Evolutionary conservation across 352 stramenopile species (phyloP).

Genomic region (Phytophthora sansomeana): DNA sequence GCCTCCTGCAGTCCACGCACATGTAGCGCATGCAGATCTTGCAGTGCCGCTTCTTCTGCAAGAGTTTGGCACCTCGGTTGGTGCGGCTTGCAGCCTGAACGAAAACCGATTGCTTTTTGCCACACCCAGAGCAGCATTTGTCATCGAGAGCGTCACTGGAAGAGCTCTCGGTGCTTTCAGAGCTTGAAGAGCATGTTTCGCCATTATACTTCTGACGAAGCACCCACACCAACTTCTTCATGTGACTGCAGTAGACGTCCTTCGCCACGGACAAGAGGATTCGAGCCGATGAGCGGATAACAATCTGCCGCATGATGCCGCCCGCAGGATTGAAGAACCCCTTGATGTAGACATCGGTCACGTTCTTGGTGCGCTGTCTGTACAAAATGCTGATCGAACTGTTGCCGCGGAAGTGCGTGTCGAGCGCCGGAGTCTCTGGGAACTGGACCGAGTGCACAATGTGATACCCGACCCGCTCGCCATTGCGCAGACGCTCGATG

Average conservation of each 20-base stretch:
- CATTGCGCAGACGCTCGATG: constrained; percentile 41
- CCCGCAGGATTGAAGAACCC: constrained; percentile 49
- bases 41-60: constrained; percentile 40
- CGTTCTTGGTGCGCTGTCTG: constrained; percentile 51
- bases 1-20: constrained; percentile 55
- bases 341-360: constrained; percentile 67
- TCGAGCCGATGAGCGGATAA: constrained; percentile 40
- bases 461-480: constrained; percentile 54
- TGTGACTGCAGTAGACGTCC: constrained; percentile 57
- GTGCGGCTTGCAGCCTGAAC: constrained; percentile 29
- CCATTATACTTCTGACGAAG: constrained; percentile 35
- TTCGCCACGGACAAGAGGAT: constrained; percentile 44
- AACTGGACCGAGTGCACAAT: constrained; percentile 56
- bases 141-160: constrained; percentile 16
- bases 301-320: constrained; percentile 48
- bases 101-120: constrained; percentile 38
- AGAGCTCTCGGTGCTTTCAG: constrained; percentile 14
- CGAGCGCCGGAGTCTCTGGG: constrained; percentile 47
- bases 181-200: constrained; percentile 21
- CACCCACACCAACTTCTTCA: constrained; percentile 74
- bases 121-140: constrained; percentile 31
- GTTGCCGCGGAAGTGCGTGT: constrained; percentile 51
- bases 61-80: constrained; percentile 26
- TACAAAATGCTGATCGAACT: constrained; percentile 68
- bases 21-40: constrained; percentile 54